phyloP scores from a whole-genome alignment of 495 filamentous ascomycete species.

The Daldinia vernicosa region DNA sequence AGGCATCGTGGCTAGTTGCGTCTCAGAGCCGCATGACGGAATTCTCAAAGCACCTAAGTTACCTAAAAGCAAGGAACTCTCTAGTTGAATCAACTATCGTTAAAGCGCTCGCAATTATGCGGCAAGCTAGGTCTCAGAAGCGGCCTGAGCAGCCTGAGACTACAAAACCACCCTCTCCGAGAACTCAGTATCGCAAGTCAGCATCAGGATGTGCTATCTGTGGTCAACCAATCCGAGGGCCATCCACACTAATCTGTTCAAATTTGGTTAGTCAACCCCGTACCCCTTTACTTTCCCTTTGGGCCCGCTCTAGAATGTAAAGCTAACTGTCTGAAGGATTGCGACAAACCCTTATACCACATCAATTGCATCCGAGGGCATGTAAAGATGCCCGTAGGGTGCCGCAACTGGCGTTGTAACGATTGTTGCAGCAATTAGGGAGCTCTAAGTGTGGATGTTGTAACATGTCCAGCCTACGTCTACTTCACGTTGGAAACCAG shows the following conservation, averaged over 20 bases:
- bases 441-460: background rate
- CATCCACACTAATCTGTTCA: constrained; percentile 51
- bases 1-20: constrained; percentile 56
- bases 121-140: constrained; percentile 45
- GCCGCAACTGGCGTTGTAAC: constrained; percentile 46
- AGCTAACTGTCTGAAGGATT: constrained; percentile 49
- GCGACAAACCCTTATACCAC: constrained; percentile 46
- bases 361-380: constrained; percentile 37
- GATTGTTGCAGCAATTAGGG: constrained; percentile 25
- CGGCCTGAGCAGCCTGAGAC: constrained; percentile 33
- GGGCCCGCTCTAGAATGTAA: background rate
- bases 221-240: constrained; percentile 50
- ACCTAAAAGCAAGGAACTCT: constrained; percentile 54
- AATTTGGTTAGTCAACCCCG: constrained; percentile 50
- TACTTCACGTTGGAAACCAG: background rate
- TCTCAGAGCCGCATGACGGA: constrained; percentile 51
- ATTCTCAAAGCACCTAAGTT: constrained; percentile 56
- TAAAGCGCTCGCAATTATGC: constrained; percentile 51
- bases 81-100: constrained; percentile 49
- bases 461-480: background rate
- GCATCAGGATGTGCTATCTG: constrained; percentile 52
- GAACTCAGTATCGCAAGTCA: constrained; percentile 45
- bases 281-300: background rate
- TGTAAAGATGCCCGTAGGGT: constrained; percentile 34
- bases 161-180: constrained; percentile 38